Evolutionary conservation across 768 basidiomycete genomes (phyloP), one percentile per base, ranked within the genome.

Genomic region (Trametes coccinea): DNA sequence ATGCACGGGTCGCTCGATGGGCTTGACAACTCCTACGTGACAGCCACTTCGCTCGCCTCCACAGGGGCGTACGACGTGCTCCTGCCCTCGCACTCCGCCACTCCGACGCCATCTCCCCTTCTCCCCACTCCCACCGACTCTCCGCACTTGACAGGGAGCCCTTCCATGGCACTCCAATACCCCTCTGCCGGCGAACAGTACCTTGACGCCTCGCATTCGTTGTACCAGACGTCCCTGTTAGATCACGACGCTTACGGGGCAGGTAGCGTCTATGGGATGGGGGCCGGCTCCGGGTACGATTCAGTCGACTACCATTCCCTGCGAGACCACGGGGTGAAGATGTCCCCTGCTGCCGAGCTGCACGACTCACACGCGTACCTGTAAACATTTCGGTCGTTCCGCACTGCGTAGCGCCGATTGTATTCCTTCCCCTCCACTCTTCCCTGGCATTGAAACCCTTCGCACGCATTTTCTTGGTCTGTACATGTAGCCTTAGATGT

Each of bases 231-330:
- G 3, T 39, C 51, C n/a, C 30, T 44, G 31, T 43, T 46, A 3
- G 17, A 50, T 29, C 55, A 33, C 51, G 43, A 53, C 17, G 30
- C 31, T 2, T 51, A 29, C 46, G 52, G 55, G 27, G 4, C 39
- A 33, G 48, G 41, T n/a, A 33, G 40, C 29, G 43, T 27, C 46
- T 56, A 37, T 47, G 31, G 45, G 16, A 31, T 47, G 46, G 50
- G 44, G 5, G 17, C n/a, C 31, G 43, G 45, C 17, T 37, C 40
- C 37, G 47, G 34, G 16, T 56, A 50, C 41, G 76, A 77, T 60
- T 62, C 72, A 16, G 69, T 74, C 51, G 75, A 71, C n/a, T 73
- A 74, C 22, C 76, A 74, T 59, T 55, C 66, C 17, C 60, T 74
- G 13, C 72, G 66, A 17, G 76, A 73, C 49, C 72, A 76, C 37